A percentile compares a stretch with the other conserved stretches of the same genome.
Conservation (phyloP, 805 yeast species). For the Ogataea salicorniae region DNA sequence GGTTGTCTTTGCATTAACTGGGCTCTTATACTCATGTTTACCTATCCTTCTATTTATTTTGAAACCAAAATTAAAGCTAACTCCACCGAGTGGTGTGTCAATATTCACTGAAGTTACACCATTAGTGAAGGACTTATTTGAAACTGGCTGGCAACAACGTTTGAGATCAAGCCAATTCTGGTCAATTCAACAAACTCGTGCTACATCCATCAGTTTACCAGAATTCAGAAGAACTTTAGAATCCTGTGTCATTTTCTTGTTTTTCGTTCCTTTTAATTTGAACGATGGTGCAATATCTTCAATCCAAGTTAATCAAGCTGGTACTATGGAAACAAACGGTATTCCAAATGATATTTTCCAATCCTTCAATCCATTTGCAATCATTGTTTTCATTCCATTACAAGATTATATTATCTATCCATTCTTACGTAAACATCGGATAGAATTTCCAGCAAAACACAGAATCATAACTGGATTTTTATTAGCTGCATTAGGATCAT, state of each 20-base stretch:
- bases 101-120: constrained; percentile 38
- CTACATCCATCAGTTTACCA: constrained; percentile 27
- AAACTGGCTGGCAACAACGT: constrained; percentile 38
- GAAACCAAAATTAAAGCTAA: constrained; percentile 30
- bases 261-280: constrained; percentile 33
- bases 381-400: constrained; percentile 45
- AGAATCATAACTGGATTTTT: constrained; percentile 44
- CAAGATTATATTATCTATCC: constrained; percentile 45
- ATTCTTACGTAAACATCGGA: constrained; percentile 33
- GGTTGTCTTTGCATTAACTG: constrained; percentile 47
- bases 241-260: constrained; percentile 41
- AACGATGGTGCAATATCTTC: constrained; percentile 45
- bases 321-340: constrained; percentile 47
- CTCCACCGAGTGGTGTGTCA: constrained; percentile 38
- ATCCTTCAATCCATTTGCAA: constrained; percentile 49
- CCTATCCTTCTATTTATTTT: constrained; percentile 39
- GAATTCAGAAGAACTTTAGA: constrained; percentile 39
- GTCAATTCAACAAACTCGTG: constrained; percentile 26
- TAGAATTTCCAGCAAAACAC: constrained; percentile 38
- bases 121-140: constrained; percentile 32
- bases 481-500: constrained; percentile 40
- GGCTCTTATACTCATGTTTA: constrained; percentile 44
- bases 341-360: constrained; percentile 52
- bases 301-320: constrained; percentile 46
- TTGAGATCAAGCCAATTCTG: constrained; percentile 35